phyloP scores from a whole-genome alignment of 768 basidiomycete genomes.

The Hortiboletus flavorubellus region DNA sequence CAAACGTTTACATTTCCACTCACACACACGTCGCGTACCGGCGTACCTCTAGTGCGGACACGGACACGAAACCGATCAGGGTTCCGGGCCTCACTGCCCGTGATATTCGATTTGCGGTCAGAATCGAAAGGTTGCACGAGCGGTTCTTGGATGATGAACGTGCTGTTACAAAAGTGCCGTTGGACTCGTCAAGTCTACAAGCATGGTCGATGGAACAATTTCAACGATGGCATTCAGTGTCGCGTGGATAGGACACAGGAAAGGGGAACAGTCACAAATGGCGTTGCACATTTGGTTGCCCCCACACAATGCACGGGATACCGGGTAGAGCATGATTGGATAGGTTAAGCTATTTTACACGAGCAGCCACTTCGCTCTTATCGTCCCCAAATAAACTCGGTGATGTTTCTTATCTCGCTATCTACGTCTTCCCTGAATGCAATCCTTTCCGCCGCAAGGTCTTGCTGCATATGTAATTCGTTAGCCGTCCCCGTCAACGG shows the following conservation, averaged over 20 bases:
- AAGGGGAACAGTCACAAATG: neutral
- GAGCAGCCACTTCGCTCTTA: neutral
- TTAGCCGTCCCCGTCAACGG: slow-evolving; percentile 76
- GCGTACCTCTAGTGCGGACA: neutral
- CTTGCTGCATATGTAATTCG: slow-evolving; percentile 65
- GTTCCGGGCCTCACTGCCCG: slow-evolving; percentile 46
- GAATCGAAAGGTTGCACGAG: slow-evolving; percentile 36
- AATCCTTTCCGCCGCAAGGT: slow-evolving; percentile 44
- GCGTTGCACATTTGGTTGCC: neutral
- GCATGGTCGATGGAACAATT: slow-evolving; percentile 26
- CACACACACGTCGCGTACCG: slow-evolving; percentile 30
- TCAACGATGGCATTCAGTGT: slow-evolving; percentile 18
- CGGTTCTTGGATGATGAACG: slow-evolving; percentile 21
- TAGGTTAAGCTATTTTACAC: neutral
- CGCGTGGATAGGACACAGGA: neutral
- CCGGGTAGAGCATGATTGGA: neutral
- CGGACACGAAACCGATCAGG: slow-evolving; percentile 11
- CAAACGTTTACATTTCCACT: slow-evolving; percentile 18
- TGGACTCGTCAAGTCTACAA: slow-evolving; percentile 6
- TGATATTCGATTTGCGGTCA: slow-evolving; percentile 48
- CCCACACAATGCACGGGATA: slow-evolving; percentile 2
- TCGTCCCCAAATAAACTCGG: slow-evolving; percentile 31
- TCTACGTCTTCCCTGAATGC: slow-evolving; percentile 31
- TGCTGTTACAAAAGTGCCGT: slow-evolving; percentile 22
- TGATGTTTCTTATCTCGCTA: slow-evolving; percentile 22